These are phyloP conservation scores for Gossypium trilobum DNA, from an alignment of 441 rosid species.

Conservation along the genomic window DNA sequence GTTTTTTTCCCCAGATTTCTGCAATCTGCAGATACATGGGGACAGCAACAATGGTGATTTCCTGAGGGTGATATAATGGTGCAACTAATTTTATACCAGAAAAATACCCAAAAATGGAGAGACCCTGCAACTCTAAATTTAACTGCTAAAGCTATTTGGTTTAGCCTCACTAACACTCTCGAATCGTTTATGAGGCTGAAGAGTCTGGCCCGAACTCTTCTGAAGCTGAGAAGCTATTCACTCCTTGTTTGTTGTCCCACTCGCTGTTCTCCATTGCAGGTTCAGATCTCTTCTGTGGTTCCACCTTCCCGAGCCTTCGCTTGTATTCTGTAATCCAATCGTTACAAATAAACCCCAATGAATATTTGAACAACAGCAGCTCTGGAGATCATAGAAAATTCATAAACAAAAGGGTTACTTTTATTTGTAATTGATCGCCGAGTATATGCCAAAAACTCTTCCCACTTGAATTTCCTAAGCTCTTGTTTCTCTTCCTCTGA, in stretches of 20 bases:
- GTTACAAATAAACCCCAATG: background rate
- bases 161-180: slow-evolving; percentile 17
- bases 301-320: slow-evolving; percentile 42
- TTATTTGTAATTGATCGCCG: slow-evolving; percentile 75
- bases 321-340: slow-evolving; percentile 44
- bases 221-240: slow-evolving; percentile 34
- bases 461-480: slow-evolving; percentile 65
- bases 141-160: slow-evolving; percentile 13
- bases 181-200: slow-evolving; percentile 30
- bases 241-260: slow-evolving; percentile 35
- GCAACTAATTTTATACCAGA: too few species aligned
- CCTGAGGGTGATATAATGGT: too few species aligned
- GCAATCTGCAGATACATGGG: too few species aligned
- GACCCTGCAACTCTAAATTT: slow-evolving; percentile 20
- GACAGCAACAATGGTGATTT: too few species aligned
- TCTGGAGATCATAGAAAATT: background rate
- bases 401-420: slow-evolving; percentile 36
- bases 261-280: slow-evolving; percentile 24
- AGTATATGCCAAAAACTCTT: slow-evolving; percentile 69
- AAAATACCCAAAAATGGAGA: slow-evolving; percentile 19
- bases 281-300: slow-evolving; percentile 33
- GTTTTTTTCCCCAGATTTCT: too few species aligned
- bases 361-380: background rate
- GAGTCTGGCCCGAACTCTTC: slow-evolving; percentile 45
- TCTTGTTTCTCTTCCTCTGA: too few species aligned